Percentiles rank a stretch among this genome's conserved stretches.
These are phyloP conservation scores for Choiromyces venosus DNA, from an alignment of 495 filamentous ascomycete genomes.

Conservation along the genomic window DNA sequence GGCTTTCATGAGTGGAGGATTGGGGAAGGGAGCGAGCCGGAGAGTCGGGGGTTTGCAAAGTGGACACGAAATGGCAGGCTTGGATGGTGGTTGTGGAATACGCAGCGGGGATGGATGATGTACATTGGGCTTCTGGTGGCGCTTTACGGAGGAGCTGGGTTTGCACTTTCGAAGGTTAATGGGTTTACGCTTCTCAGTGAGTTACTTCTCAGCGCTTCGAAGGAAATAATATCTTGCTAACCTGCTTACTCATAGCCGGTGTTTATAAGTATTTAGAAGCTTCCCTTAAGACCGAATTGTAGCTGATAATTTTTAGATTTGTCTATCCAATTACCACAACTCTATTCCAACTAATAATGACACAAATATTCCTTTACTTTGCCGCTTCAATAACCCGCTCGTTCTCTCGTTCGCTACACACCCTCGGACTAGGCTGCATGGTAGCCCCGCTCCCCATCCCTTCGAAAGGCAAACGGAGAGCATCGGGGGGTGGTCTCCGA, in stretches of 20 bases:
- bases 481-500: constrained; percentile 41
- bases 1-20: constrained; percentile 19
- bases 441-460: constrained; percentile 41
- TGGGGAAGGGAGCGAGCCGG: constrained; percentile 30
- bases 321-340: constrained; percentile 51
- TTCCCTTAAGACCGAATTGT: neutral
- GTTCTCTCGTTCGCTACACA: constrained; percentile 42
- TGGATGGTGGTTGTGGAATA: constrained; percentile 50
- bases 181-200: constrained; percentile 48
- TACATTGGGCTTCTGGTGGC: constrained; percentile 50
- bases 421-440: constrained; percentile 44
- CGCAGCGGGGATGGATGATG: constrained; percentile 49
- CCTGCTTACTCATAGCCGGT: constrained; percentile 45
- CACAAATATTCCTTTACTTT: constrained; percentile 47
- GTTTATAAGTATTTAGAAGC: constrained; percentile 46
- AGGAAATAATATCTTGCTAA: constrained; percentile 14
- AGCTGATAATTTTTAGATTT: constrained; percentile 41
- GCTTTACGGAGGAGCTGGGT: constrained; percentile 46
- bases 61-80: constrained; percentile 46
- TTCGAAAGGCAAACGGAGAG: constrained; percentile 38
- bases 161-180: constrained; percentile 50
- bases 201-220: constrained; percentile 5
- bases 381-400: constrained; percentile 45
- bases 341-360: constrained; percentile 49
- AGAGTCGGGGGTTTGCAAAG: constrained; percentile 36